Evolutionary conservation across 2,329 filamentous ascomycete genomes (phyloP), one percentile per base, ranked within the genome.

Genomic region (Aspergillus sp.): DNA sequence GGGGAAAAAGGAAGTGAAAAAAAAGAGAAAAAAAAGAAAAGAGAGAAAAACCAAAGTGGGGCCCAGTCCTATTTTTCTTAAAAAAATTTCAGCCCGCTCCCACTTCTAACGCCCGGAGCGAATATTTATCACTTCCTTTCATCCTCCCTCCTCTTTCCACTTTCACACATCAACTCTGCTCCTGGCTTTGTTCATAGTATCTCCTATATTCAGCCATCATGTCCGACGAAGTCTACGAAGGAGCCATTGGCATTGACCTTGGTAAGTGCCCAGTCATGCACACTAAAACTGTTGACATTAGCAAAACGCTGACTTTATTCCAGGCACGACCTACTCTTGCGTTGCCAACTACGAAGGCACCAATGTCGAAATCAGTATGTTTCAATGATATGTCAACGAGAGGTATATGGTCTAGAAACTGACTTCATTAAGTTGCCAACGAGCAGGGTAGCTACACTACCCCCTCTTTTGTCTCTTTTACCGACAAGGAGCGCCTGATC

Each of bases 231-330:
- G 85, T 94, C 68, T 98, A 97, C 76, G 93, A 98, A 74, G 93
- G 93, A 87, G 93, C 93, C 84, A 89, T 97, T 80, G 93, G 93
- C 84, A 98, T 98, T 80, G 93, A 98, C 85, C 83, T 98, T 79
- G 93, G 91, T 95, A 80, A 68, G 85, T 78, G 60, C 46, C 12
- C n/a, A n/a, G 13, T 38, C 41, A 43, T 32, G 23, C 47, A 25
- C 47, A 43, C 43, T 25, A 17, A 45, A 20, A 33, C 30, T 20
- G 25, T 25, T 9, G 10, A 17, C 15, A 27, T 50, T 50, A 46
- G 30, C 23, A 23, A 37, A n/a, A 35, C 7, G 33, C 33, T 35
- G n/a, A 37, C 39, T 19, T 53, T 60, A 52, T 41, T 52, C 58
- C 64, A 96, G 91, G 93, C 77, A 98, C 93, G 65, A 98, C 93